These are phyloP conservation scores for Aspergillus udagawae DNA, from an alignment of 2,329 filamentous ascomycete species.

Conservation along the genomic window DNA sequence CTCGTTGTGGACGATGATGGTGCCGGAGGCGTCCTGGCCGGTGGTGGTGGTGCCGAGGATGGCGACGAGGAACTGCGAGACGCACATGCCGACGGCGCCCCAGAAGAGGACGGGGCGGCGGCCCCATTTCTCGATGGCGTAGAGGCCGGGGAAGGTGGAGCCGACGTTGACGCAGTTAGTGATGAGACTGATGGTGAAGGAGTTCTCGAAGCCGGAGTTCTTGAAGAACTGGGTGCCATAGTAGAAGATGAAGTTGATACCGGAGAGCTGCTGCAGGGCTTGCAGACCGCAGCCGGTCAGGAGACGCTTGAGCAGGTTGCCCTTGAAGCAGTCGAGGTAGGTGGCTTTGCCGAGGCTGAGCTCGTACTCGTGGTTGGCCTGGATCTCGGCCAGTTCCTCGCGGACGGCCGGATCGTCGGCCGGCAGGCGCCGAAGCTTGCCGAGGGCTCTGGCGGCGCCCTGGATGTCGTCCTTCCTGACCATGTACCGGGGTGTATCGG, in stretches of 20 bases:
- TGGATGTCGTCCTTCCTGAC: constrained; percentile 71
- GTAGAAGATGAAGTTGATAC: constrained; percentile 44
- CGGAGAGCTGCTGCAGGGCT: constrained; percentile 38
- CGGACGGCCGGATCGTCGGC: constrained; percentile 66
- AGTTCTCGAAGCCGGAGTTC: constrained; percentile 38
- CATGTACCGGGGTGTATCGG: constrained; percentile 78
- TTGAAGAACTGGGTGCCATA: constrained; percentile 40
- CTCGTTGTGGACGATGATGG: constrained; percentile 18
- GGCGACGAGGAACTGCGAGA: constrained; percentile 48
- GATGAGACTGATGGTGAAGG: constrained; percentile 46
- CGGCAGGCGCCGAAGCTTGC: constrained; percentile 65
- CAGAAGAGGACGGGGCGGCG: constrained; percentile 46
- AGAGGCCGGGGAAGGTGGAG: constrained; percentile 46
- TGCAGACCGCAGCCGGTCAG: constrained; percentile 39
- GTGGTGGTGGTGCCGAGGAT: constrained; percentile 41
- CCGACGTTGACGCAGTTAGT: constrained; percentile 46
- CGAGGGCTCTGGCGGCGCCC: constrained; percentile 58
- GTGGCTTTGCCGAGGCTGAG: constrained; percentile 41
- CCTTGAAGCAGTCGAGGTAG: constrained; percentile 35
- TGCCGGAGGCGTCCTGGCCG: neutral
- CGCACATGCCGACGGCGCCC: constrained; percentile 45
- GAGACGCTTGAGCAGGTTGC: constrained; percentile 35
- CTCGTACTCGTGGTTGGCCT: constrained; percentile 86
- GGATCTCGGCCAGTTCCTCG: constrained; percentile 74
- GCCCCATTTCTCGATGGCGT: constrained; percentile 47